Conservation (phyloP, 2,329 filamentous ascomycete genomes). For the Escovopsis sp. region DNA sequence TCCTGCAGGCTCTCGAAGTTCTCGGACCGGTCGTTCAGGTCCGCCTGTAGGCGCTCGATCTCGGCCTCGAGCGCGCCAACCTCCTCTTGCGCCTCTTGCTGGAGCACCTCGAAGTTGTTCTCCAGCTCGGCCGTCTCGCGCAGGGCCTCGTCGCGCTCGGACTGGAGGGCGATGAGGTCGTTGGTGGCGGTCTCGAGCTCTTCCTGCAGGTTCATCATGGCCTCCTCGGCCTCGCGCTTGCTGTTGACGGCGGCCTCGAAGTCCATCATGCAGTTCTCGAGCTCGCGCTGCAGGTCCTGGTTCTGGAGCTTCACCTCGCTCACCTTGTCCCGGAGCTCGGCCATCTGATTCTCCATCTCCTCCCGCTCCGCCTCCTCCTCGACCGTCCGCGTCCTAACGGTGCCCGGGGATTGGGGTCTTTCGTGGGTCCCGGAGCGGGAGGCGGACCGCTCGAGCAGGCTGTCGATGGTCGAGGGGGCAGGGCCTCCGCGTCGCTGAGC, state of each 20-base stretch:
- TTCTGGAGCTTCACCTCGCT: slow-evolving; percentile 79
- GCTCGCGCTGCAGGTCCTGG: slow-evolving; percentile 71
- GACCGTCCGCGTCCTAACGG: slow-evolving; percentile 44
- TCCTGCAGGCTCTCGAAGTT: slow-evolving; percentile 84
- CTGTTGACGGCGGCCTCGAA: slow-evolving; percentile 57
- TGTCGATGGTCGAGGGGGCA: slow-evolving; percentile 60
- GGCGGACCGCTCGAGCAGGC: slow-evolving; percentile 85
- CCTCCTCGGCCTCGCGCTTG: slow-evolving; percentile 44
- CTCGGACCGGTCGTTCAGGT: slow-evolving; percentile 63
- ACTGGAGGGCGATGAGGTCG: slow-evolving; percentile 64
- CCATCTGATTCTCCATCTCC: slow-evolving; percentile 70
- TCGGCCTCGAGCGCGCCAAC: slow-evolving; percentile 56
- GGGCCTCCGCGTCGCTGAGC: slow-evolving; percentile 57
- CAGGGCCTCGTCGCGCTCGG: slow-evolving; percentile 75
- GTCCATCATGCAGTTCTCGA: slow-evolving; percentile 66
- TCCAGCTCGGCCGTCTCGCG: slow-evolving; percentile 47
- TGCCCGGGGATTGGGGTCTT: slow-evolving; percentile 60
- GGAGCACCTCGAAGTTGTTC: slow-evolving; percentile 44
- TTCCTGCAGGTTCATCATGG: slow-evolving; percentile 52
- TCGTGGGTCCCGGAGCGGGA: slow-evolving; percentile 60
- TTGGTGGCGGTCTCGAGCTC: slow-evolving; percentile 68
- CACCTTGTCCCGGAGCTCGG: slow-evolving; percentile 70
- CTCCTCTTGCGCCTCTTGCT: slow-evolving; percentile 50
- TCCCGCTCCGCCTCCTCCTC: slow-evolving; percentile 68
- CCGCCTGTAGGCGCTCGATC: slow-evolving; percentile 52